phyloP scores from a whole-genome alignment of 371 early-diverging fungal genomes.

The Nematocida ausubeli region DNA sequence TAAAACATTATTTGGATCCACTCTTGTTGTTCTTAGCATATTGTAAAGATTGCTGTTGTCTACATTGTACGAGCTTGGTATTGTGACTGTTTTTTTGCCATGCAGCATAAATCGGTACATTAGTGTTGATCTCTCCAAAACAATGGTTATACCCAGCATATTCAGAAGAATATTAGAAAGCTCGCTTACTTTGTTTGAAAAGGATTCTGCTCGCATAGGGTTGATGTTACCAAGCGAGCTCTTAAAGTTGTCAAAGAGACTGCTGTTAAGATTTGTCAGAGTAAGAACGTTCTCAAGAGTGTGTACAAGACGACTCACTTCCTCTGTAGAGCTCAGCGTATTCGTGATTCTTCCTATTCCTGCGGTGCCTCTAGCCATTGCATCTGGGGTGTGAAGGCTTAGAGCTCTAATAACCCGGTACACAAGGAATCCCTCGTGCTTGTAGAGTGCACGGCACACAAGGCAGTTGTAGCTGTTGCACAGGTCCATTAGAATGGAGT shows the following conservation, averaged over 20 bases:
- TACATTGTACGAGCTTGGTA: neutral
- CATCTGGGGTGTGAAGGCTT: neutral
- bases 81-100: neutral
- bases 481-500: constrained; percentile 4
- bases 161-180: neutral
- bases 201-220: neutral
- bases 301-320: neutral
- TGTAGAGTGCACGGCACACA: constrained; percentile 3
- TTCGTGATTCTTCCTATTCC: neutral
- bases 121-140: neutral
- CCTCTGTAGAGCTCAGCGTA: neutral
- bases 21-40: neutral
- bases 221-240: neutral
- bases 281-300: neutral
- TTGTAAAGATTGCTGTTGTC: neutral
- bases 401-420: constrained; percentile 1
- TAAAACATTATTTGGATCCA: neutral
- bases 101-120: constrained; percentile 3
- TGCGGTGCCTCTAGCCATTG: neutral
- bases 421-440: neutral
- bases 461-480: constrained; percentile 10
- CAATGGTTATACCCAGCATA: neutral
- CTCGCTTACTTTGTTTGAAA: neutral
- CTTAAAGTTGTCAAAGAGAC: neutral
- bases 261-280: neutral